Evolutionary conservation across 768 basidiomycete genomes (phyloP).

Genomic region (Rhizopogon roseolus): DNA sequence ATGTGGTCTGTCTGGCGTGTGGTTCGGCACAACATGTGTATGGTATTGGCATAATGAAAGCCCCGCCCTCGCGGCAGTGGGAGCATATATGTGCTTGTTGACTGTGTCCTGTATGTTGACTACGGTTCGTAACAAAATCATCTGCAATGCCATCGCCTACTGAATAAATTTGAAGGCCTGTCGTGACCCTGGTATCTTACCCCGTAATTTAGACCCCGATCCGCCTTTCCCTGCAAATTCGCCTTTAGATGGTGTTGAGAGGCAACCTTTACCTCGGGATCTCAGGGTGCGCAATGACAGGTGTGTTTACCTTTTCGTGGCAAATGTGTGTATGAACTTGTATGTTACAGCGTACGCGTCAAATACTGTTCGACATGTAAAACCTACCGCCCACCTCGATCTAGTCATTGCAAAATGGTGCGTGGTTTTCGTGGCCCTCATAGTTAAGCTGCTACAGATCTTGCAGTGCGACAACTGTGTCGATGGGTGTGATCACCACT

Average conservation of each 20-base stretch:
- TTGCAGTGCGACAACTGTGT: slow-evolving; percentile 93
- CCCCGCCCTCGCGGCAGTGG: slow-evolving; percentile 63
- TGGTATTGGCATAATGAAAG: slow-evolving; percentile 87
- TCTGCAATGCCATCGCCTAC: slow-evolving; percentile 2
- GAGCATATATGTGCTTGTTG: slow-evolving; percentile 58
- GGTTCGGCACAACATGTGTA: slow-evolving; percentile 84
- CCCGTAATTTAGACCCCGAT: slow-evolving; percentile 79
- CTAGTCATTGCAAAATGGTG: slow-evolving; percentile 95
- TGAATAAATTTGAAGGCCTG: slow-evolving; percentile 47
- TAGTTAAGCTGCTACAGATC: slow-evolving; percentile 2
- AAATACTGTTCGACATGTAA: slow-evolving; percentile 94
- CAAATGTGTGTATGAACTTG: slow-evolving; percentile 2
- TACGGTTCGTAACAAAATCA: slow-evolving; percentile 46
- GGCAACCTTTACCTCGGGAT: slow-evolving; percentile 73
- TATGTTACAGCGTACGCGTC: slow-evolving; percentile 63
- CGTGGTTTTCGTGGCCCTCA: slow-evolving; percentile 14
- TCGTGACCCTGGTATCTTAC: slow-evolving; percentile 84
- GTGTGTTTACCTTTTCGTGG: slow-evolving; percentile 37
- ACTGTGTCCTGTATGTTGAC: slow-evolving; percentile 73
- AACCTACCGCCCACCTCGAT: slow-evolving; percentile 88
- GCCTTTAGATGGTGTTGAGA: slow-evolving; percentile 58
- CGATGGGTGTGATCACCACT: slow-evolving; percentile 91
- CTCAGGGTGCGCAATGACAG: slow-evolving; percentile 71
- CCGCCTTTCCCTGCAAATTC: slow-evolving; percentile 69
- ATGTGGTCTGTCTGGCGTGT: slow-evolving; percentile 67